Percentiles rank a stretch among this genome's conserved stretches.
phyloP scores from a whole-genome alignment of 768 basidiomycete genomes.

The Tricholoma sp. region DNA sequence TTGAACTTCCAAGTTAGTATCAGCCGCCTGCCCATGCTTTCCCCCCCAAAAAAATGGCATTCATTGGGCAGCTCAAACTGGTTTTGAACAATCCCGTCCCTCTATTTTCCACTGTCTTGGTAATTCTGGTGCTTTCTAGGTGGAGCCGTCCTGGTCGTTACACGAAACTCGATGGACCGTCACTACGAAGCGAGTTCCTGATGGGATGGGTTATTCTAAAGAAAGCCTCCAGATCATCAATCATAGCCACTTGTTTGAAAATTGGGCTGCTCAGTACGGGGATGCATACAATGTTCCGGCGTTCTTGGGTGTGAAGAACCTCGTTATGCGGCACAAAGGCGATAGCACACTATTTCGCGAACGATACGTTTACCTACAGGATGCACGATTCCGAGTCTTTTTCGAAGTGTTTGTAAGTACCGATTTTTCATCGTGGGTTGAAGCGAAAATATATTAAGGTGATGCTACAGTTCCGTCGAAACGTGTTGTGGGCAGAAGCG shows the following conservation, averaged over 20 bases:
- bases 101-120: too few relatives aligned
- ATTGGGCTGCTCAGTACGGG: slow-evolving; percentile 47
- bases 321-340: slow-evolving; percentile 47
- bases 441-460: not conserved
- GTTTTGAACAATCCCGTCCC: too few relatives aligned
- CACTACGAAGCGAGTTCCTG: too few relatives aligned
- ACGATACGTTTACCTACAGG: slow-evolving; percentile 45
- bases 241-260: slow-evolving; percentile 29
- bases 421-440: not conserved
- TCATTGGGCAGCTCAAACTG: too few relatives aligned
- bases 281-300: slow-evolving; percentile 38
- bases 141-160: too few relatives aligned
- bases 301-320: slow-evolving; percentile 19
- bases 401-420: slow-evolving; percentile 33
- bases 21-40: too few relatives aligned
- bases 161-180: too few relatives aligned
- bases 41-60: too few relatives aligned
- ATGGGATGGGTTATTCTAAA: too few relatives aligned
- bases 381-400: slow-evolving; percentile 10
- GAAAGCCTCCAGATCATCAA: too few relatives aligned
- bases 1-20: too few relatives aligned
- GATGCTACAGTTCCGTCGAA: slow-evolving; percentile 30
- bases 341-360: slow-evolving; percentile 43
- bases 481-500: slow-evolving; percentile 36
- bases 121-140: too few relatives aligned